Conservation (phyloP, 1,284 basidiomycete species). For the Stereum hirsutum region DNA sequence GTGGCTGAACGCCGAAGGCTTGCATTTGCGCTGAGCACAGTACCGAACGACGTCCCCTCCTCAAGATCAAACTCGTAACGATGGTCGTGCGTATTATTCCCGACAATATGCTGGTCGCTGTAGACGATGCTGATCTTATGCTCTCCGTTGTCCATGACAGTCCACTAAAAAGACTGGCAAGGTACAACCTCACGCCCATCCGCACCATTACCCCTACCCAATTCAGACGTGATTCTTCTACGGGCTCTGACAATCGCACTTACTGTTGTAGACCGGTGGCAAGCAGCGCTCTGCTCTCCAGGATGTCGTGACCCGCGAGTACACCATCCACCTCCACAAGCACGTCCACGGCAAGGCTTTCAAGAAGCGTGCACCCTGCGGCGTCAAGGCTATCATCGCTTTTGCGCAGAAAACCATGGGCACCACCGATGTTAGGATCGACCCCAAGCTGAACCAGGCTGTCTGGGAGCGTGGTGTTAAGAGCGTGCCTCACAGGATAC, state of each 20-base stretch:
- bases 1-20: too few relatives aligned
- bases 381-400: conserved; percentile 84
- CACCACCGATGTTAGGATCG: conserved; percentile 84
- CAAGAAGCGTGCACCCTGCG: conserved; percentile 92
- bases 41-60: too few relatives aligned
- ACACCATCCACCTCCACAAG: conserved; percentile 96
- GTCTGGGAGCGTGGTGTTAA: conserved; percentile 88
- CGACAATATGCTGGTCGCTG: too few relatives aligned
- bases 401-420: conserved; percentile 94
- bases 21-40: too few relatives aligned
- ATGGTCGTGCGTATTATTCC: neutral
- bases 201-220: neutral
- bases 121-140: neutral
- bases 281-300: conserved; percentile 90
- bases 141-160: neutral
- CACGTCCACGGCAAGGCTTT: conserved; percentile 83
- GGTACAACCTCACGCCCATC: neutral
- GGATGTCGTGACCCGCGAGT: conserved; percentile 94
- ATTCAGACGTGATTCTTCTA: neutral
- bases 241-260: too few relatives aligned
- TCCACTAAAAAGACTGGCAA: neutral
- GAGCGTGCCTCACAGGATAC: conserved; percentile 82
- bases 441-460: conserved; percentile 91
- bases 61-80: neutral
- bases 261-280: conserved; percentile 44